Evolutionary conservation across 2,329 filamentous ascomycete species (phyloP).

Genomic region (Cladosporium sp.): DNA sequence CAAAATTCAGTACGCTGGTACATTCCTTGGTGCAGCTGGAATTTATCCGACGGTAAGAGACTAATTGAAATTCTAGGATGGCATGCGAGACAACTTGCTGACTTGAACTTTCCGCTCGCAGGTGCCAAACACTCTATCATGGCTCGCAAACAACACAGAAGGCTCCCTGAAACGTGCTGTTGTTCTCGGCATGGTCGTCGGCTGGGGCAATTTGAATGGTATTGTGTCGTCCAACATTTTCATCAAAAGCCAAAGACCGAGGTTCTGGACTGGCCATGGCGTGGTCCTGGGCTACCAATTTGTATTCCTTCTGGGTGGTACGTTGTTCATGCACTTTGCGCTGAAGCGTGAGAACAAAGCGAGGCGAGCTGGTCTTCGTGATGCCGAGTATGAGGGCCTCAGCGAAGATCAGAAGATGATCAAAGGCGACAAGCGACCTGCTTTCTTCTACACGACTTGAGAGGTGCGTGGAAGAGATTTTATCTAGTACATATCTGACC

Average conservation of each 20-base stretch:
- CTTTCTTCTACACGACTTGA: constrained; percentile 34
- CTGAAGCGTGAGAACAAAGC: constrained; percentile 69
- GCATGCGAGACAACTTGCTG: not conserved
- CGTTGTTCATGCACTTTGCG: constrained; percentile 62
- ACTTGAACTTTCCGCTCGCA: not conserved
- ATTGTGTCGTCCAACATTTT: constrained; percentile 84
- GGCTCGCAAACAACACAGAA: constrained; percentile 85
- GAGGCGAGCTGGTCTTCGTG: constrained; percentile 64
- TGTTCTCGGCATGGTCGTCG: constrained; percentile 82
- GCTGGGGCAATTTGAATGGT: constrained; percentile 86
- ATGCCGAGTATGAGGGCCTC: constrained; percentile 66
- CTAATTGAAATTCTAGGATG: not conserved
- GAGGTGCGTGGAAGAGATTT: not conserved
- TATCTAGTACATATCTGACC: not conserved
- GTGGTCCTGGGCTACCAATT: constrained; percentile 73
- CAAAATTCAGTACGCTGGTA: constrained; percentile 75
- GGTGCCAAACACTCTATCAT: constrained; percentile 82
- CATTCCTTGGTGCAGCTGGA: constrained; percentile 79
- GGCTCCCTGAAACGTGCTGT: constrained; percentile 89
- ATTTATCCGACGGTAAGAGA: constrained; percentile 71
- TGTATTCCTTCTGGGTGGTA: constrained; percentile 68
- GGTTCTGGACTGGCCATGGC: constrained; percentile 63
- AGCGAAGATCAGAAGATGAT: constrained; percentile 60
- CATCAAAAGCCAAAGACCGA: constrained; percentile 30
- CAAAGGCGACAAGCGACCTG: constrained; percentile 64